These are phyloP conservation scores for Oxytropis ochrocephala DNA, from an alignment of 306 rosid genomes.

Conservation along the genomic window DNA sequence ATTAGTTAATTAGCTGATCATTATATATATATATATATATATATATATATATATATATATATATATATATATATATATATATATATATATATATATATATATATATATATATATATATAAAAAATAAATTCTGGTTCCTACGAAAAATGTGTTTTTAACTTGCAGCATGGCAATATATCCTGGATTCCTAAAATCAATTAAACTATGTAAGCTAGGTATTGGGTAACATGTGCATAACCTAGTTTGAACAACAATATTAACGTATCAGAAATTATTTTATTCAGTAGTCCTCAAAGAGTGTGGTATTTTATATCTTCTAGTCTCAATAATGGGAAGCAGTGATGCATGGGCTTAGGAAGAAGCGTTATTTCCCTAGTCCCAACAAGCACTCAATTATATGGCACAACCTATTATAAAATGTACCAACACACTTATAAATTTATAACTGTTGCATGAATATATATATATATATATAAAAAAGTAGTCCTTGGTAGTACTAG, in stretches of 20 bases:
- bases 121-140: too few relatives aligned
- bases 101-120: too few relatives aligned
- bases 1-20: too few relatives aligned
- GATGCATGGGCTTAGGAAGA: conserved; percentile 10
- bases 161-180: not conserved
- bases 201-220: not conserved
- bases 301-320: not conserved
- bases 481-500: not conserved
- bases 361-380: not conserved
- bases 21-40: too few relatives aligned
- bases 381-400: not conserved
- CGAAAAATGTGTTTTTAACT: too few relatives aligned
- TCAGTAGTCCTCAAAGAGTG: not conserved
- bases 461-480: too few relatives aligned
- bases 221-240: conserved; percentile 8
- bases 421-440: not conserved
- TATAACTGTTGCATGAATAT: not conserved
- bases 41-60: too few relatives aligned
- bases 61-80: too few relatives aligned
- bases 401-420: not conserved
- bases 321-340: conserved; percentile 15
- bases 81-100: too few relatives aligned
- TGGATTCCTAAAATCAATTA: not conserved
- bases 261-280: conserved; percentile 1
- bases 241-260: not conserved